Conservation (phyloP, 495 filamentous ascomycete genomes). For the Neurospora sp. region DNA sequence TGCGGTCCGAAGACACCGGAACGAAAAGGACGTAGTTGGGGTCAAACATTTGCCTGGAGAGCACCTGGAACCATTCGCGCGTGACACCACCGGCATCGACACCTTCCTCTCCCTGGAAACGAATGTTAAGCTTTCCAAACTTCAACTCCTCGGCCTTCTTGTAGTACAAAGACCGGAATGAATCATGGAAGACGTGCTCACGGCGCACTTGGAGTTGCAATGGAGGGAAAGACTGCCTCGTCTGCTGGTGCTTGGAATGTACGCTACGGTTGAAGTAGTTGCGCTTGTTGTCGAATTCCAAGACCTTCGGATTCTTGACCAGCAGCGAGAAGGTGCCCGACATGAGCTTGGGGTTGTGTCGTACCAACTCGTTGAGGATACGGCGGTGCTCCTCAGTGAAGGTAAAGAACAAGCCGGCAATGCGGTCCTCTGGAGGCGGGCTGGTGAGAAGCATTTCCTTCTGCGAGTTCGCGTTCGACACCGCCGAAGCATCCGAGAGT, state of each 20-base stretch:
- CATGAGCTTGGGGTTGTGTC: conserved; percentile 95
- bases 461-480: conserved; percentile 32
- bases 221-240: conserved; percentile 47
- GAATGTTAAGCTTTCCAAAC: conserved; percentile 93
- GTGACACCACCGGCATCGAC: conserved; percentile 97
- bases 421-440: conserved; percentile 67
- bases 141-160: conserved; percentile 94
- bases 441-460: conserved; percentile 68
- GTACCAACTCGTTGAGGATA: conserved; percentile 95
- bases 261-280: conserved; percentile 96
- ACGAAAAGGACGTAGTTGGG: conserved; percentile 94
- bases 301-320: conserved; percentile 96
- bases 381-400: conserved; percentile 98
- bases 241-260: conserved; percentile 63
- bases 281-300: conserved; percentile 99
- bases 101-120: conserved; percentile 95
- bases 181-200: conserved; percentile 96
- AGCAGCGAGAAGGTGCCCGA: conserved; percentile 91
- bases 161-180: conserved; percentile 92
- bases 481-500: conserved; percentile 46
- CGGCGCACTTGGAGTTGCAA: conserved; percentile 84
- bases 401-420: conserved; percentile 91
- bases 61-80: conserved; percentile 98
- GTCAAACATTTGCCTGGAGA: conserved; percentile 98
- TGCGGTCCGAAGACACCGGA: conserved; percentile 94